Evolutionary conservation across 345 rosid genomes (phyloP).

Genomic region (Iberis pinnata): DNA sequence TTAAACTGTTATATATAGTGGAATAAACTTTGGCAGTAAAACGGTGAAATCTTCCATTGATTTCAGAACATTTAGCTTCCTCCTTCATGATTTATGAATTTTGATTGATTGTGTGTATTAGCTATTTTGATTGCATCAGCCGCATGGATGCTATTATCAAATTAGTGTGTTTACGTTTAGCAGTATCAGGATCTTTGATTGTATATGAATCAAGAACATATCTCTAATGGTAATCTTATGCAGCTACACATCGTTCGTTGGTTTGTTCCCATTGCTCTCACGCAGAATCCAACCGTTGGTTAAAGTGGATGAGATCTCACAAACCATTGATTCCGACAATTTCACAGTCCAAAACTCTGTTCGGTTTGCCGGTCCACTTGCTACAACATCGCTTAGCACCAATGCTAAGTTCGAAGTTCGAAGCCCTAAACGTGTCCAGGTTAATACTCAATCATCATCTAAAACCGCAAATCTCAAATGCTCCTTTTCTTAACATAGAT

Average conservation of each 20-base stretch:
- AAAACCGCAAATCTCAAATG: background rate
- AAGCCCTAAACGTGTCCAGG: conserved; percentile 92
- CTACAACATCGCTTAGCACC: conserved; percentile 73
- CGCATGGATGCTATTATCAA: no score
- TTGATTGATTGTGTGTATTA: no score
- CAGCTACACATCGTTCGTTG: conserved; percentile 80
- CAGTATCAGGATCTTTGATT: background rate
- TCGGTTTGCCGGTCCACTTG: conserved; percentile 64
- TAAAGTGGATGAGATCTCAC: conserved; percentile 89
- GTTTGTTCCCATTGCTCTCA: conserved; percentile 72
- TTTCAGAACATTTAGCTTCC: no score
- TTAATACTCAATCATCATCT: conserved; percentile 10
- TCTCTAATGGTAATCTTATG: conserved; percentile 10
- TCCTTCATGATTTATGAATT: no score
- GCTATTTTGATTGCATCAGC: no score
- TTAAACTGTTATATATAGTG: no score
- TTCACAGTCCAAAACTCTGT: conserved; percentile 77
- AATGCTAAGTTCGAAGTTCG: conserved; percentile 86
- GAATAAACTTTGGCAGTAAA: no score
- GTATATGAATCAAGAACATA: background rate
- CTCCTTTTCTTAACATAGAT: no score
- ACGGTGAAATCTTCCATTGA: no score
- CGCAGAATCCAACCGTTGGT: conserved; percentile 51
- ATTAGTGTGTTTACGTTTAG: background rate
- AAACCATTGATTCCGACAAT: conserved; percentile 73